phyloP scores from a whole-genome alignment of 2,329 filamentous ascomycete genomes.

The Cercospora canescens region DNA sequence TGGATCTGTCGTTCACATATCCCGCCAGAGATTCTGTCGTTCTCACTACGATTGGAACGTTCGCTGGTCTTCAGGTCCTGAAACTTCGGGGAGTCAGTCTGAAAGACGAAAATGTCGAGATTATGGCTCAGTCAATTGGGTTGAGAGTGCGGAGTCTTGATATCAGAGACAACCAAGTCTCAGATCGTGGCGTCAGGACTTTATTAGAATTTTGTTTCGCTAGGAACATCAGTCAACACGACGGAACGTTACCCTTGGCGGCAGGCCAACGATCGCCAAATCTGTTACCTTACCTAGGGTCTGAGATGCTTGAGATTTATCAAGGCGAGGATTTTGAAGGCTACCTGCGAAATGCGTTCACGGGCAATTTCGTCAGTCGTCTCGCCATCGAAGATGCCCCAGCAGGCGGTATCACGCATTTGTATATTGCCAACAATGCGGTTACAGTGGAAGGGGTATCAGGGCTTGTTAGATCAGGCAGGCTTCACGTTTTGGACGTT shows the following conservation, averaged over 20 bases:
- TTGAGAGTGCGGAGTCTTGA: conserved; percentile 57
- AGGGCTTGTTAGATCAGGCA: conserved; percentile 52
- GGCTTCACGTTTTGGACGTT: conserved; percentile 57
- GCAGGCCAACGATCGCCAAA: conserved; percentile 27
- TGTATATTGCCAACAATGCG: conserved; percentile 58
- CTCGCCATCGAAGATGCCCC: conserved; percentile 58
- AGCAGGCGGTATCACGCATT: conserved; percentile 58
- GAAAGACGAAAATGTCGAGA: conserved; percentile 53
- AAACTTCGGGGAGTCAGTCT: conserved; percentile 57
- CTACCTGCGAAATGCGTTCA: conserved; percentile 52
- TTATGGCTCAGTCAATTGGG: conserved; percentile 54
- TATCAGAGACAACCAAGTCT: conserved; percentile 58
- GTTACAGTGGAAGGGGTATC: conserved; percentile 58
- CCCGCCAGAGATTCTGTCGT: conserved; percentile 40
- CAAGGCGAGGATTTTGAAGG: conserved; percentile 53
- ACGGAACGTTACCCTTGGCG: background rate
- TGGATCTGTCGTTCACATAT: conserved; percentile 56
- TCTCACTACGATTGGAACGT: conserved; percentile 46
- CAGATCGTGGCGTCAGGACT: conserved; percentile 54
- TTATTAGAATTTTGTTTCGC: conserved; percentile 55
- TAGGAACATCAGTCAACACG: background rate
- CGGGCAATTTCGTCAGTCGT: conserved; percentile 51
- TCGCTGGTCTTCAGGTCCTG: conserved; percentile 56
- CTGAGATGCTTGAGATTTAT: conserved; percentile 42
- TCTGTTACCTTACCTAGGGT: conserved; percentile 39